Evolutionary conservation across 2,329 filamentous ascomycete species (phyloP).

Genomic region (Lasiodiplodia sp.): DNA sequence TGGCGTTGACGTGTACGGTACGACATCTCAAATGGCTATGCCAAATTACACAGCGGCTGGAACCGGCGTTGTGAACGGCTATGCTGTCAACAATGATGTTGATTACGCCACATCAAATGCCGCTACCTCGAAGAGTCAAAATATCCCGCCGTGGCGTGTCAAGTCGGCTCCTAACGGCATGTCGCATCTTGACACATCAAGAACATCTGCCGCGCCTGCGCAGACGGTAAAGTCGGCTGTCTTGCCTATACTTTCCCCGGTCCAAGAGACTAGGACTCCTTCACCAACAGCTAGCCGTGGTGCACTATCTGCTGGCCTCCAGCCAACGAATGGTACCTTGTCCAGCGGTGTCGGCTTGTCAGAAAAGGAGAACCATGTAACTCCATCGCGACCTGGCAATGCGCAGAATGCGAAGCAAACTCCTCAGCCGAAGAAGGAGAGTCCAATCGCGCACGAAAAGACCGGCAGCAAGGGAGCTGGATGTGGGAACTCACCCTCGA

Average conservation of each 20-base stretch:
- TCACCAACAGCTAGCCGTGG: slow-evolving; percentile 70
- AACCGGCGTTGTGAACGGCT: not conserved
- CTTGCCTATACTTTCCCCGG: slow-evolving; percentile 71
- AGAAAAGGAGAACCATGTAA: slow-evolving; percentile 1
- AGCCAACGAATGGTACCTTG: slow-evolving; percentile 35
- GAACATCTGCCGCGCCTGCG: slow-evolving; percentile 53
- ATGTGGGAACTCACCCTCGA: slow-evolving; percentile 3
- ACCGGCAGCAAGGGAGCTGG: slow-evolving; percentile 14
- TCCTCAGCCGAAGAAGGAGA: slow-evolving; percentile 33
- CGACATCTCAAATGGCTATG: not conserved
- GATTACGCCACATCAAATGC: slow-evolving; percentile 21
- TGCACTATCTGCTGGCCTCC: slow-evolving; percentile 42
- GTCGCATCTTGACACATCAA: slow-evolving; percentile 47
- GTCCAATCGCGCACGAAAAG: slow-evolving; percentile 37
- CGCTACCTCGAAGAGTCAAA: not conserved
- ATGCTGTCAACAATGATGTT: slow-evolving; percentile 35
- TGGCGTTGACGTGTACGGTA: slow-evolving; percentile 5
- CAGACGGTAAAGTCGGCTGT: slow-evolving; percentile 50
- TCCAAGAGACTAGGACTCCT: slow-evolving; percentile 75
- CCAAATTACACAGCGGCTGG: slow-evolving; percentile 8
- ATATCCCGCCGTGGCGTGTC: slow-evolving; percentile 41
- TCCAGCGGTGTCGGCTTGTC: not conserved
- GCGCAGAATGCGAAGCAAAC: slow-evolving; percentile 3
- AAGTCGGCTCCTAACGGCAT: slow-evolving; percentile 42
- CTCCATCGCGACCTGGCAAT: not conserved